A percentile compares a stretch with the other conserved stretches of the same genome.
These are phyloP conservation scores for Lophiotrema nucula DNA, from an alignment of 495 filamentous ascomycete genomes.

Conservation along the genomic window DNA sequence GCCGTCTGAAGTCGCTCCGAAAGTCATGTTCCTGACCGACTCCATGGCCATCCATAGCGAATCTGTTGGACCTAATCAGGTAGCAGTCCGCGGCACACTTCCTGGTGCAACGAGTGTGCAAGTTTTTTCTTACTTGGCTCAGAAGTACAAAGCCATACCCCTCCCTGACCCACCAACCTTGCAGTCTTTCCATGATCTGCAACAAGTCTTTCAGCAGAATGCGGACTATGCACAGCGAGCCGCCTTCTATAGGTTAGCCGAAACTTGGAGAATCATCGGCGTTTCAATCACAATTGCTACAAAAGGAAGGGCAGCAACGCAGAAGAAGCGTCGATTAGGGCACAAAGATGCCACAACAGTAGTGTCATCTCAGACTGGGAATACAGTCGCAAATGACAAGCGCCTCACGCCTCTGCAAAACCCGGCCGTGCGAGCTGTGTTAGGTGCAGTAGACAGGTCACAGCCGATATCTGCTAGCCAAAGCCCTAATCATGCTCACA, in stretches of 20 bases:
- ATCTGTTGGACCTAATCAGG: slow-evolving; percentile 45
- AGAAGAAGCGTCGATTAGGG: slow-evolving; percentile 15
- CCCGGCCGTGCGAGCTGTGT: slow-evolving; percentile 27
- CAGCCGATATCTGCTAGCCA: slow-evolving; percentile 24
- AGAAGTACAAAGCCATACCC: slow-evolving; percentile 37
- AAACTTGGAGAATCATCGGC: slow-evolving; percentile 40
- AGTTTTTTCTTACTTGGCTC: slow-evolving; percentile 40
- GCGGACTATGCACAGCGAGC: slow-evolving; percentile 35
- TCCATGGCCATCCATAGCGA: slow-evolving; percentile 35
- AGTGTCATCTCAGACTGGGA: background rate
- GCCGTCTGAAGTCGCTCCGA: slow-evolving; percentile 30
- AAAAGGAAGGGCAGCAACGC: slow-evolving; percentile 25
- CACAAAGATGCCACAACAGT: background rate
- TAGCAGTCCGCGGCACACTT: slow-evolving; percentile 33
- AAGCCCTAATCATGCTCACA: slow-evolving; percentile 30
- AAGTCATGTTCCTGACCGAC: slow-evolving; percentile 36
- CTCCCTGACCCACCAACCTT: slow-evolving; percentile 28
- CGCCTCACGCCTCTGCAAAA: background rate
- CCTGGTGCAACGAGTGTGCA: slow-evolving; percentile 29
- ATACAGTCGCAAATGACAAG: slow-evolving; percentile 29
- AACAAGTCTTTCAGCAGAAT: slow-evolving; percentile 37
- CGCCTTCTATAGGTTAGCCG: slow-evolving; percentile 35
- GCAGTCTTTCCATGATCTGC: slow-evolving; percentile 29
- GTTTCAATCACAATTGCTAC: slow-evolving; percentile 22
- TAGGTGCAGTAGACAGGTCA: slow-evolving; percentile 10